A percentile compares a stretch with the other conserved stretches of the same genome.
These are phyloP conservation scores for Starmerella asiatica DNA, from an alignment of 805 yeast genomes.

Conservation along the genomic window DNA sequence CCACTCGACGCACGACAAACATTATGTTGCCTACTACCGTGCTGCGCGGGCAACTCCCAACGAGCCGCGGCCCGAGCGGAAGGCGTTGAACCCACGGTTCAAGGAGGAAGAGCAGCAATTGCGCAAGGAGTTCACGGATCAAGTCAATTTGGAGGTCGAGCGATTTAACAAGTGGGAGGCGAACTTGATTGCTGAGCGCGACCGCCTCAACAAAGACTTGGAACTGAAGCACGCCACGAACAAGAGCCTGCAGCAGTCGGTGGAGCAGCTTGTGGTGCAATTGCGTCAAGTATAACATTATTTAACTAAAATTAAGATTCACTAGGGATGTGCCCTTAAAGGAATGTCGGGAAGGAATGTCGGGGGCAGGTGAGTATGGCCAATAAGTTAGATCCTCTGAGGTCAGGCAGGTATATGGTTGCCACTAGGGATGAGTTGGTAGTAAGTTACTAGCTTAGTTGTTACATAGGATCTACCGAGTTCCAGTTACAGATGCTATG, in stretches of 20 bases:
- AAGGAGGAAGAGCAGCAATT: conserved; percentile 92
- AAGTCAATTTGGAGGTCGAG: conserved; percentile 90
- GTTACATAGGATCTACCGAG: too few relatives aligned
- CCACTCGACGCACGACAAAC: conserved; percentile 51
- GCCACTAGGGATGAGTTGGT: not conserved
- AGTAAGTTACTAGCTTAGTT: not conserved
- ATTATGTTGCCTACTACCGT: conserved; percentile 57
- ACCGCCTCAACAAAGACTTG: conserved; percentile 82
- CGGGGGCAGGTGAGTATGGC: too few relatives aligned
- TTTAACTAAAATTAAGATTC: too few relatives aligned
- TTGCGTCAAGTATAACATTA: conserved; percentile 4
- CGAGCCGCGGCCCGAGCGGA: conserved; percentile 26
- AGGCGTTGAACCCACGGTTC: conserved; percentile 69
- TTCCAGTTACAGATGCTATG: not conserved
- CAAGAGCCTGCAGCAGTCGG: conserved; percentile 28
- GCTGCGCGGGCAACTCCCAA: conserved; percentile 40
- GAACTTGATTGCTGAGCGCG: conserved; percentile 87
- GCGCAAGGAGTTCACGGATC: conserved; percentile 90
- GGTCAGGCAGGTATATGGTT: not conserved
- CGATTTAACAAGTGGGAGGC: conserved; percentile 98
- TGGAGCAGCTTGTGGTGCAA: conserved; percentile 19
- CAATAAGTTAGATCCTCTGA: too few relatives aligned
- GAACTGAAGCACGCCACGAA: conserved; percentile 58
- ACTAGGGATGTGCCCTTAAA: too few relatives aligned
- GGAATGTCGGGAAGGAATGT: too few relatives aligned